Percentiles rank a stretch among this genome's conserved stretches.
These are phyloP conservation scores for Tricholoma sp. DNA, from an alignment of 768 basidiomycete genomes.

Conservation along the genomic window DNA sequence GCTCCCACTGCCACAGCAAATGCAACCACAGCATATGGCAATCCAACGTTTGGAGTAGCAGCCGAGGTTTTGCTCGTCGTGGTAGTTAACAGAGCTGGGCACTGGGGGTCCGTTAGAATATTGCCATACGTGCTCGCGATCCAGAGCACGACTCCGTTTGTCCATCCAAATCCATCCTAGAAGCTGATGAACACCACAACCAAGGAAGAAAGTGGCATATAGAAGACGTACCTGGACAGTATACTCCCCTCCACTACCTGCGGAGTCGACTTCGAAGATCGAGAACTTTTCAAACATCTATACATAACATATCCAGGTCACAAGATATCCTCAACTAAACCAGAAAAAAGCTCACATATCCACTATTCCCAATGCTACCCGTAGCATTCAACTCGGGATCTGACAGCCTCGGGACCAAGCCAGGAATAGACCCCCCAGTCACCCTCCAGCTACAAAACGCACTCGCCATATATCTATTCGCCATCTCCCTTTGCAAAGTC, in stretches of 20 bases:
- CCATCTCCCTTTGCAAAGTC: slow-evolving; percentile 63
- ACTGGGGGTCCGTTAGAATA: slow-evolving; percentile 54
- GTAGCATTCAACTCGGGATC: slow-evolving; percentile 67
- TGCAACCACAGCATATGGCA: neutral
- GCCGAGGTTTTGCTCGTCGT: neutral
- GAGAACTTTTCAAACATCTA: slow-evolving; percentile 93
- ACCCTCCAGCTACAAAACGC: slow-evolving; percentile 89
- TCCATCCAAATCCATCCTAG: slow-evolving; percentile 83
- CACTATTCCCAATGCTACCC: slow-evolving; percentile 58
- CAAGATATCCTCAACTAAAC: neutral
- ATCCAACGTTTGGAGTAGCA: neutral
- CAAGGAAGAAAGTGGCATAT: neutral
- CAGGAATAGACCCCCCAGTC: slow-evolving; percentile 81
- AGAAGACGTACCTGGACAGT: slow-evolving; percentile 59
- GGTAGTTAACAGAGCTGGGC: slow-evolving; percentile 41
- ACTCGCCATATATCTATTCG: slow-evolving; percentile 81
- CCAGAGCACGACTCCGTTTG: slow-evolving; percentile 79
- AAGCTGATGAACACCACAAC: neutral
- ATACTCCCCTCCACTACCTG: slow-evolving; percentile 83
- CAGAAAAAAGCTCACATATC: slow-evolving; percentile 50
- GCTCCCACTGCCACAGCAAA: neutral
- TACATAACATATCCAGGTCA: neutral
- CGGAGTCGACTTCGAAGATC: slow-evolving; percentile 67
- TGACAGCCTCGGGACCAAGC: slow-evolving; percentile 64
- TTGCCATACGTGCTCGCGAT: slow-evolving; percentile 62